Evolutionary conservation across 2,329 filamentous ascomycete genomes (phyloP), one percentile per base, ranked within the genome.

Genomic region (Aspergillus flavus): DNA sequence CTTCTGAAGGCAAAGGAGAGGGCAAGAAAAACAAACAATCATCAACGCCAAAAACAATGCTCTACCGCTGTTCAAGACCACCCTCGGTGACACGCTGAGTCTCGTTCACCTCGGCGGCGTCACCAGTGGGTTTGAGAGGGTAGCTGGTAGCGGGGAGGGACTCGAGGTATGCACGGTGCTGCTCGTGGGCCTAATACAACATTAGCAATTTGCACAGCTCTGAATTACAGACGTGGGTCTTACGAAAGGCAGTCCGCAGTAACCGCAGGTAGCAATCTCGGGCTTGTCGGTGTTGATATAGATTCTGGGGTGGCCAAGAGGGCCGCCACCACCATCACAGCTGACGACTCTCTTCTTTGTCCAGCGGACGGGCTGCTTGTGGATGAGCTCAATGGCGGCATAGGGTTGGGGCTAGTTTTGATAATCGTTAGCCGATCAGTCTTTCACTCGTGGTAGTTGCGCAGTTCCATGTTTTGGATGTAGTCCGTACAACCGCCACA

Each of bases 221-320:
- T 57, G 10, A 28, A 58, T 19, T 23, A 16, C 9, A 26, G 6
- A n/a, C n/a, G 32, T 32, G 21, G 61, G 64, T 83, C 94, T 77
- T 86, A 98, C 95, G 78, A 89, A 99, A 72, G 95, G 95, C 69
- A 95, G 78, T 59, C 95, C 95, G 78, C 95, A 99, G 84, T 99
- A 99, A 75, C 86, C 90, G 85, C 95, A 99, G 61, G 77, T 84
- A 84, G 80, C 88, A 87, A 99, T 97, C 84, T 98, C 89, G 50
- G 95, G 92, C 85, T 97, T 98, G 82, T 99, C 95, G 69, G 91
- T 90, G 82, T 99, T 99, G 87, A 99, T 99, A 79, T 93, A 99
- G 81, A 99, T 91, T 75, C 88, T 87, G 57, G 95, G 95, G 79
- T 99, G 95, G 50, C 95, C 95, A 61, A 92, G 83, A 36, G 94